Conservation (phyloP, 2,329 filamentous ascomycete genomes). For the Ceratocystis diversiconidia region DNA sequence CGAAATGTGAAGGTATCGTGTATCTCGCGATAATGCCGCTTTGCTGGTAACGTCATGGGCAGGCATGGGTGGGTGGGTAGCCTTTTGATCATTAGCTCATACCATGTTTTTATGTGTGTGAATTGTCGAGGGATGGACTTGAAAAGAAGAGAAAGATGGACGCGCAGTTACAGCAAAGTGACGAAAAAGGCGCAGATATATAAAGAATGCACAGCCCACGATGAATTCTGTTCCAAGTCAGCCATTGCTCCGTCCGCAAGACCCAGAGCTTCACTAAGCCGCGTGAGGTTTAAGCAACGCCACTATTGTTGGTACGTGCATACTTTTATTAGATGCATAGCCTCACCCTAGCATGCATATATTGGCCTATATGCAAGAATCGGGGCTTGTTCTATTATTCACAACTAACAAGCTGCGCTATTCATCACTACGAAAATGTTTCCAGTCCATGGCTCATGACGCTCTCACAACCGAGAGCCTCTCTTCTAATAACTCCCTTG, state of each 20-base stretch:
- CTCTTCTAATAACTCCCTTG: not conserved
- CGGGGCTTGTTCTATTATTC: not conserved
- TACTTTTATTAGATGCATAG: not conserved
- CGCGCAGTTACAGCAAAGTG: not conserved
- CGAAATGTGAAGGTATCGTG: not conserved
- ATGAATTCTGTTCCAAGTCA: not conserved
- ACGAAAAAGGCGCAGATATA: not conserved
- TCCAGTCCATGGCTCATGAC: not conserved
- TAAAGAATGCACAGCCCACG: not conserved
- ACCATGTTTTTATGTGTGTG: not conserved
- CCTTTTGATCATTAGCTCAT: not conserved
- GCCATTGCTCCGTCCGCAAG: not conserved
- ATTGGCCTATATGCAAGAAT: not conserved
- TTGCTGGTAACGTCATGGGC: not conserved
- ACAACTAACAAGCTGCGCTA: not conserved
- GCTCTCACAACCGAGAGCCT: not conserved
- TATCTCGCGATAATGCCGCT: not conserved
- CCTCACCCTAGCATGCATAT: not conserved
- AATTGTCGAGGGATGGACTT: not conserved
- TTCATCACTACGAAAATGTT: not conserved
- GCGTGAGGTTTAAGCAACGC: slow-evolving; percentile 9
- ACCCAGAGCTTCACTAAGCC: not conserved
- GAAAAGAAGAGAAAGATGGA: not conserved
- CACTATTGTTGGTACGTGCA: not conserved
- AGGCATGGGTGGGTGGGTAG: not conserved